phyloP scores from a whole-genome alignment of 306 rosid genomes.

The Cucurbita pepo region DNA sequence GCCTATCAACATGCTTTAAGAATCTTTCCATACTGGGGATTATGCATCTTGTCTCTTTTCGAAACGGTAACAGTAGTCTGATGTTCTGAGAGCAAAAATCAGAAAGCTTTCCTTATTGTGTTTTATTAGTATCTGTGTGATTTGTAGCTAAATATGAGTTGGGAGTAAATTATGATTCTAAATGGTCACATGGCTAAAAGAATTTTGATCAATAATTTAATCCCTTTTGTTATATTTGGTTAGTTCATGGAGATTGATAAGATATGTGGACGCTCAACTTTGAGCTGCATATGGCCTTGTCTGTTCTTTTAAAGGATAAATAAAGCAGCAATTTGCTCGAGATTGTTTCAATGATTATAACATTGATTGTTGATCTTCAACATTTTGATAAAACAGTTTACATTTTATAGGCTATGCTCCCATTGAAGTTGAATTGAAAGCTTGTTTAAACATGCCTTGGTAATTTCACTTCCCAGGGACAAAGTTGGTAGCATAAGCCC shows the following conservation, averaged over 20 bases:
- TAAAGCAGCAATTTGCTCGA: background rate
- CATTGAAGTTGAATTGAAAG: background rate
- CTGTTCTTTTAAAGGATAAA: background rate
- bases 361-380: background rate
- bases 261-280: background rate
- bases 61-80: background rate
- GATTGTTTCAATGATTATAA: background rate
- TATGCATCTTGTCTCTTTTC: background rate
- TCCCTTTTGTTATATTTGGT: background rate
- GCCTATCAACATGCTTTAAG: background rate
- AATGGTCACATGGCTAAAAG: background rate
- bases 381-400: background rate
- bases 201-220: background rate
- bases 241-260: background rate
- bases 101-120: background rate
- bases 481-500: conserved; percentile 21
- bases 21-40: background rate
- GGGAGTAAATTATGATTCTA: background rate
- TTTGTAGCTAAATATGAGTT: background rate
- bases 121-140: background rate
- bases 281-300: background rate
- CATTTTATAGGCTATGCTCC: background rate
- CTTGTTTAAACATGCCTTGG: background rate
- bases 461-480: conserved; percentile 19
- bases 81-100: background rate